These are phyloP conservation scores for Carex cristatella DNA, from an alignment of 176 grass and related monocot species.

Conservation along the genomic window DNA sequence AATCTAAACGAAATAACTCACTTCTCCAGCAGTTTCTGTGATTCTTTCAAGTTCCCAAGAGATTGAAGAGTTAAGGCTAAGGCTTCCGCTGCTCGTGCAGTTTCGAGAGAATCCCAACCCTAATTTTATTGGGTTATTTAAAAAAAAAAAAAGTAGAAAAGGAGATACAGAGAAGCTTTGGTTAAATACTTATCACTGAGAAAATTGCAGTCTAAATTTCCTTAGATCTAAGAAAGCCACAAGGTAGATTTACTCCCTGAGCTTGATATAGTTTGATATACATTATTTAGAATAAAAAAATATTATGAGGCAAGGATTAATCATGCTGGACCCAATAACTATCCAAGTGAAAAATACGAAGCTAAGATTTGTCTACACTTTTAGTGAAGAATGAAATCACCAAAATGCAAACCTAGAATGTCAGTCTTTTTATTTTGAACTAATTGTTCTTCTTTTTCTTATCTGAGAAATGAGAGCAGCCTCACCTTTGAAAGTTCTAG, in stretches of 20 bases:
- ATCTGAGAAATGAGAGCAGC: background rate
- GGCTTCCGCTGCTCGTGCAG: conserved; percentile 45
- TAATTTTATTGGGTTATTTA: conserved; percentile 2
- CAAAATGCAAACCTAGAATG: background rate
- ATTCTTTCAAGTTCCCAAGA: conserved; percentile 55
- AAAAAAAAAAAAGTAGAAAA: background rate
- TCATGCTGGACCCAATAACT: background rate
- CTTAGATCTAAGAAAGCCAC: background rate
- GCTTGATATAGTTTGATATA: background rate
- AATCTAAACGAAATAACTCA: conserved; percentile 24
- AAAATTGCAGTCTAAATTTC: background rate
- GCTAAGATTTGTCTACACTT: background rate
- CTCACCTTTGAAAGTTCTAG: conserved; percentile 71
- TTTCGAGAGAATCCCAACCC: conserved; percentile 87
- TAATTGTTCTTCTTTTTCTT: background rate
- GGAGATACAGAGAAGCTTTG: background rate
- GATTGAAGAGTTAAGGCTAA: conserved; percentile 59
- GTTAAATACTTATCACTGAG: background rate
- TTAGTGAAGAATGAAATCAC: background rate
- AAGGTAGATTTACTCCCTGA: background rate
- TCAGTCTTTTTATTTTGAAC: background rate
- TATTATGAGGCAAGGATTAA: background rate
- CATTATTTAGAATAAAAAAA: background rate
- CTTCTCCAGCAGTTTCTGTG: conserved; percentile 83
- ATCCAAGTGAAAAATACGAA: background rate